Conservation (phyloP, 2,329 filamentous ascomycete genomes). For the Fusarium torreyae region DNA sequence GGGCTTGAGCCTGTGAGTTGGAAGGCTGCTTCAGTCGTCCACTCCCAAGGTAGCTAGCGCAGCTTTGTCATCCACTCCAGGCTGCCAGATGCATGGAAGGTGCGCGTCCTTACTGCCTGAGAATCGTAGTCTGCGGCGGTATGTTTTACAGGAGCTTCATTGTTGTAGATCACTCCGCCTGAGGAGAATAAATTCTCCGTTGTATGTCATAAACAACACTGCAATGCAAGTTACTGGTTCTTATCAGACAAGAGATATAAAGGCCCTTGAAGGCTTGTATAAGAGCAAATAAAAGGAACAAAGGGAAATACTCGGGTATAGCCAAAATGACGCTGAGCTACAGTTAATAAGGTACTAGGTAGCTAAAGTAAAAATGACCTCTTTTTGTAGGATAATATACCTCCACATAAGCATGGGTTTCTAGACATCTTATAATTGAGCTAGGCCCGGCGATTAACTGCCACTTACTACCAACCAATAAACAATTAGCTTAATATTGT, state of each 20-base stretch:
- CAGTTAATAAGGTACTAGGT: too few relatives aligned
- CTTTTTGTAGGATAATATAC: too few relatives aligned
- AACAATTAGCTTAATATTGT: too few relatives aligned
- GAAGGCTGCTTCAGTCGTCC: constrained; percentile 17
- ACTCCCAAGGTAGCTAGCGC: constrained; percentile 30
- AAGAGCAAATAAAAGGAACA: neutral
- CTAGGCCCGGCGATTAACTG: too few relatives aligned
- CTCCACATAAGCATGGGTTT: too few relatives aligned
- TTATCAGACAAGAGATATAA: neutral
- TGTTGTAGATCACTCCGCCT: too few relatives aligned
- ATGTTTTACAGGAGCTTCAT: neutral
- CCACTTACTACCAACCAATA: too few relatives aligned
- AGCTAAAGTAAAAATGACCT: too few relatives aligned
- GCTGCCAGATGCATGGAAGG: constrained; percentile 39
- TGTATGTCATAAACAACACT: neutral
- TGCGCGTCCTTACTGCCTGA: constrained; percentile 41
- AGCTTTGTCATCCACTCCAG: constrained; percentile 34
- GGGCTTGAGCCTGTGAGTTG: constrained; percentile 31
- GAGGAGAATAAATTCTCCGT: neutral
- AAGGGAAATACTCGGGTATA: too few relatives aligned
- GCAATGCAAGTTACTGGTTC: neutral
- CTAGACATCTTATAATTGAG: too few relatives aligned
- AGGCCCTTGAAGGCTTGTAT: neutral
- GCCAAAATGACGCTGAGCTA: too few relatives aligned
- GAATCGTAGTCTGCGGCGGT: neutral